These are phyloP conservation scores for Anthoceros angustus DNA, from an alignment of 225 moss, liverwort and hornwort species.

Conservation along the genomic window DNA sequence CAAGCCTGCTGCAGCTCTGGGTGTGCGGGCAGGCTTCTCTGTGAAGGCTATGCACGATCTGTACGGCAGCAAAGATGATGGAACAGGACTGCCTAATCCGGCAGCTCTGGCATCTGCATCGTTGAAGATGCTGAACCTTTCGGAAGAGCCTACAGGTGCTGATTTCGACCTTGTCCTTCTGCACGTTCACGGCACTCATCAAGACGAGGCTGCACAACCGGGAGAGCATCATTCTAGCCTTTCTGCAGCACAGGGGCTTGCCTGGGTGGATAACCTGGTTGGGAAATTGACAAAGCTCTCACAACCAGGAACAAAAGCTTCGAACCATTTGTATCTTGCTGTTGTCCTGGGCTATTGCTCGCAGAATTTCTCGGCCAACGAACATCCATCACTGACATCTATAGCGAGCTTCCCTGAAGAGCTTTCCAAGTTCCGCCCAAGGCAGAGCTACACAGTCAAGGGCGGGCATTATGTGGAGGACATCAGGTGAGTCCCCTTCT, in stretches of 20 bases:
- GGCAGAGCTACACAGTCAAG: conserved; percentile 72
- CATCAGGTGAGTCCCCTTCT: conserved; percentile 22
- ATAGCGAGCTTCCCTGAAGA: conserved; percentile 21
- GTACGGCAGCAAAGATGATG: conserved; percentile 6
- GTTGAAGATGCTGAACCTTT: conserved; percentile 22
- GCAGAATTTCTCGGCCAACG: not conserved
- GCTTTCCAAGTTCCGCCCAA: conserved; percentile 47
- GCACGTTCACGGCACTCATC: conserved; percentile 27
- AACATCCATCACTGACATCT: conserved; percentile 20
- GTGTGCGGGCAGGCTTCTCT: conserved; percentile 31
- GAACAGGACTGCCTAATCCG: not conserved
- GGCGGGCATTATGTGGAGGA: conserved; percentile 51
- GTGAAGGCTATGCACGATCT: conserved; percentile 9
- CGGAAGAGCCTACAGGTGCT: conserved; percentile 16
- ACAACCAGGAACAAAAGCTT: conserved; percentile 51
- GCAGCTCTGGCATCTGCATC: conserved; percentile 4
- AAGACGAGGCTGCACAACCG: not conserved
- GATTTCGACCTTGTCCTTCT: conserved; percentile 51
- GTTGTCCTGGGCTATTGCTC: conserved; percentile 72
- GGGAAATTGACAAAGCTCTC: conserved; percentile 31
- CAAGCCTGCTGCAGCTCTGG: conserved; percentile 22
- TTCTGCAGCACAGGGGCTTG: conserved; percentile 17
- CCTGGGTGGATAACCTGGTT: conserved; percentile 43
- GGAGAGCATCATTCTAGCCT: conserved; percentile 9
- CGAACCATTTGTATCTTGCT: conserved; percentile 50